Base-by-base conservation (phyloP, 176 grass and related monocot genomes). In the Luzula sylvatica region DNA sequence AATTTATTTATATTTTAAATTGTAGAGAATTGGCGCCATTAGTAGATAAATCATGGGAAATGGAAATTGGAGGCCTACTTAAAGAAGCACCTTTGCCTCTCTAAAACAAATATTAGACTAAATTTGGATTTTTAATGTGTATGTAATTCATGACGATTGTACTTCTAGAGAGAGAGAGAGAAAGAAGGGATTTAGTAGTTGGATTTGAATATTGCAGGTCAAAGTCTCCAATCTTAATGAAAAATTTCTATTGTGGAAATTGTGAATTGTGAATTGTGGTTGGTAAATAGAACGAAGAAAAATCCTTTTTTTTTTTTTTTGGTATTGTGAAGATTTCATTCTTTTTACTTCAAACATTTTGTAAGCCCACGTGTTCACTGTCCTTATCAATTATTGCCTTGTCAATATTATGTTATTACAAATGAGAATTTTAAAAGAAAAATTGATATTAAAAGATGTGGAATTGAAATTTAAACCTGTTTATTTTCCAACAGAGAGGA, bases 11-110 rank as follows among this genome's bases (percentile, higher is more conserved):
- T 46, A 9, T 26, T 42, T 68, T 55, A 14, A 52, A 56, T 56
- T 86, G 23, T 65, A 89, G 84, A 58, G 90, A 96, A 63, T 23
- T 96, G 19, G 68, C 87, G 48, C 73, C 68, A 5, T 77, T 89
- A 14, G 85, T 96, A 11, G 85, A 96, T 66, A 42, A 62, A 54
- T 89, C 85, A 5, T 96, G 85, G 81, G 67, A 66, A 72, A 89
- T 96, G 92, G 74, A 89, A 41, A 86, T 86, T 49, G 77, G 85
- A 15, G 81, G 74, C 15, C 28, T 75, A 26, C 67, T 89, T 65
- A 89, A 79, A 69, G 71, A 86, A 47, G 81, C 87, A 86, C 15
- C 53, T 15, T 51, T 88, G 14, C 80, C 67, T 70, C 18, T 78
- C 8, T 84, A 75, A 59, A n/a, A n/a, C n/a, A n/a, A n/a, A n/a